Conservation (phyloP, 495 filamentous ascomycete genomes). For the Xylaria grammica region DNA sequence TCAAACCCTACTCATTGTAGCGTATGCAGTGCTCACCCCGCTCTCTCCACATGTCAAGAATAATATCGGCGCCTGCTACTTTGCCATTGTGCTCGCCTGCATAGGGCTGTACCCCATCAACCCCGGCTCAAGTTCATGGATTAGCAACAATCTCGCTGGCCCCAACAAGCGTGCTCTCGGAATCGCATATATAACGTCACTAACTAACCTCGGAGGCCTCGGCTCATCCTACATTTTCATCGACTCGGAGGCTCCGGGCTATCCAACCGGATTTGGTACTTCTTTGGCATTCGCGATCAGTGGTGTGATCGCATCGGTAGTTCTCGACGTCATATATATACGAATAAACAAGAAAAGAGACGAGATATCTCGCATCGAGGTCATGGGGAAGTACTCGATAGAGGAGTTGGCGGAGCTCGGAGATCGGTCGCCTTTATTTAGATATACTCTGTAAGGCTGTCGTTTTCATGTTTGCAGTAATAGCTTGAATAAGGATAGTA, state of each 20-base stretch:
- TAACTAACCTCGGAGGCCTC: slow-evolving; percentile 62
- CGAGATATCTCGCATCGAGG: slow-evolving; percentile 10
- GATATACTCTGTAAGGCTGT: neutral
- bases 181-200: slow-evolving; percentile 39
- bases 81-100: slow-evolving; percentile 29
- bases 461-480: slow-evolving; percentile 28
- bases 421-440: slow-evolving; percentile 13
- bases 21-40: slow-evolving; percentile 36
- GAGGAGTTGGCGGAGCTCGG: slow-evolving; percentile 26
- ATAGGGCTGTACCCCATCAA: slow-evolving; percentile 39
- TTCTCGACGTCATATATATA: slow-evolving; percentile 10
- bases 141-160: slow-evolving; percentile 27
- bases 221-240: slow-evolving; percentile 55
- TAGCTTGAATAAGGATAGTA: too few relatives aligned
- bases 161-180: slow-evolving; percentile 32
- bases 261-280: slow-evolving; percentile 44
- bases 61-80: slow-evolving; percentile 27
- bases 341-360: slow-evolving; percentile 15
- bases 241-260: slow-evolving; percentile 47
- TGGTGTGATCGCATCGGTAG: slow-evolving; percentile 4
- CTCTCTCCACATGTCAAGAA: slow-evolving; percentile 9
- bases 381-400: slow-evolving; percentile 7
- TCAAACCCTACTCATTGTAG: slow-evolving; percentile 22
- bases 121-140: slow-evolving; percentile 39
- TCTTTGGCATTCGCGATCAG: slow-evolving; percentile 22